Evolutionary conservation across 345 rosid species (phyloP).

Genomic region (Brassica rapa): DNA sequence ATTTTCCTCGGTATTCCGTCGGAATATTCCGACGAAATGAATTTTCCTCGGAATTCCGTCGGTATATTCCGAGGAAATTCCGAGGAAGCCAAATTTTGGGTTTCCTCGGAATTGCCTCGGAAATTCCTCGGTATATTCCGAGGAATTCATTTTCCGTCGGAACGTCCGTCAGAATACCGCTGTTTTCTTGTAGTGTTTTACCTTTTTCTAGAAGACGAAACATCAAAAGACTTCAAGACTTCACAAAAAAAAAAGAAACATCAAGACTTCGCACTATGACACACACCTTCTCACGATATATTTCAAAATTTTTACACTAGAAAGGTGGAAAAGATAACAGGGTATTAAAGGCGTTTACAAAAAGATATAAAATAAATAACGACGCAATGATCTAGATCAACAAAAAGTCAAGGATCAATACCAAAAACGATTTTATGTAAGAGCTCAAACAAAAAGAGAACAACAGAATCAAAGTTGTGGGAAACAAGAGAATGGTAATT

Average conservation of each 20-base stretch:
- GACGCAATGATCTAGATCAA: slow-evolving; percentile 1
- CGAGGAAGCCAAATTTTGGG: too few species aligned
- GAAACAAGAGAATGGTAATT: background rate
- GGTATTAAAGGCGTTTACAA: background rate
- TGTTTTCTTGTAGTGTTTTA: too few species aligned
- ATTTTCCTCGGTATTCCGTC: too few species aligned
- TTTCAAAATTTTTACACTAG: slow-evolving; percentile 5
- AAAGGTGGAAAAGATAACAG: background rate
- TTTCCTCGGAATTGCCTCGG: too few species aligned
- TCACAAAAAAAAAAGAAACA: background rate
- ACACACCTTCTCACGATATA: slow-evolving; percentile 14
- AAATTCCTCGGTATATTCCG: too few species aligned
- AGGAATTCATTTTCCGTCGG: too few species aligned
- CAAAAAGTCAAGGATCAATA: background rate
- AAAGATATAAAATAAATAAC: background rate
- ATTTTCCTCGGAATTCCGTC: too few species aligned
- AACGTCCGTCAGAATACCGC: too few species aligned
- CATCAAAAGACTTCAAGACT: background rate
- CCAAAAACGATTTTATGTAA: background rate
- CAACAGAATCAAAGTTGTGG: background rate
- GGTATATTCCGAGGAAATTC: too few species aligned
- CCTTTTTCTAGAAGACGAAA: slow-evolving; percentile 18
- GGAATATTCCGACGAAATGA: too few species aligned
- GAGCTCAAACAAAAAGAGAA: background rate
- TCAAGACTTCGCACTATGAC: slow-evolving; percentile 10